phyloP scores from a whole-genome alignment of 495 filamentous ascomycete genomes.

The Cercophora newfieldiana region DNA sequence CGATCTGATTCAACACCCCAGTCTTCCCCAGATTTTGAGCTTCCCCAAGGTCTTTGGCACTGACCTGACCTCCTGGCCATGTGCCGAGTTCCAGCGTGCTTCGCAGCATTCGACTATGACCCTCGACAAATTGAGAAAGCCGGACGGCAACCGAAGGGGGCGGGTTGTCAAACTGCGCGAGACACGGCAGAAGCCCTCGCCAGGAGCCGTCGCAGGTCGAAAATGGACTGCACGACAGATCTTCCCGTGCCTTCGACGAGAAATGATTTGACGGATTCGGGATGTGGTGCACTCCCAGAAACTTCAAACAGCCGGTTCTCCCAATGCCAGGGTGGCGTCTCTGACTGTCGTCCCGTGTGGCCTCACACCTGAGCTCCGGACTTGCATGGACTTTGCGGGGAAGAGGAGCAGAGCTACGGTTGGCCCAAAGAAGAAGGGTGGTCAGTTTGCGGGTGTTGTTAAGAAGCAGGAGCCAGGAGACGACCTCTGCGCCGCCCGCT shows the following conservation, averaged over 20 bases:
- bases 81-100: constrained; percentile 2
- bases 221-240: constrained; percentile 4
- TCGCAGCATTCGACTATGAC: neutral
- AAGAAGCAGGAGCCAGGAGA: constrained; percentile 23
- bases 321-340: constrained; percentile 23
- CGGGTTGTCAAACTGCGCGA: neutral
- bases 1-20: constrained; percentile 9
- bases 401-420: constrained; percentile 17
- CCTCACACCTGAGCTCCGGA: neutral
- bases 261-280: constrained; percentile 23
- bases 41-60: neutral
- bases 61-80: constrained; percentile 5
- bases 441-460: constrained; percentile 1
- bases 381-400: constrained; percentile 23
- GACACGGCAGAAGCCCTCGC: constrained; percentile 4
- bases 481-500: constrained; percentile 1
- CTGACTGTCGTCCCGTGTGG: constrained; percentile 16
- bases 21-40: constrained; percentile 19
- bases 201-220: constrained; percentile 4
- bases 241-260: constrained; percentile 18
- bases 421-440: constrained; percentile 26
- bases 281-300: constrained; percentile 25
- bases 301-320: constrained; percentile 21
- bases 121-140: constrained; percentile 1
- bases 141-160: neutral